phyloP scores from a whole-genome alignment of 352 stramenopile species.

The Stramenopiles sp. region DNA sequence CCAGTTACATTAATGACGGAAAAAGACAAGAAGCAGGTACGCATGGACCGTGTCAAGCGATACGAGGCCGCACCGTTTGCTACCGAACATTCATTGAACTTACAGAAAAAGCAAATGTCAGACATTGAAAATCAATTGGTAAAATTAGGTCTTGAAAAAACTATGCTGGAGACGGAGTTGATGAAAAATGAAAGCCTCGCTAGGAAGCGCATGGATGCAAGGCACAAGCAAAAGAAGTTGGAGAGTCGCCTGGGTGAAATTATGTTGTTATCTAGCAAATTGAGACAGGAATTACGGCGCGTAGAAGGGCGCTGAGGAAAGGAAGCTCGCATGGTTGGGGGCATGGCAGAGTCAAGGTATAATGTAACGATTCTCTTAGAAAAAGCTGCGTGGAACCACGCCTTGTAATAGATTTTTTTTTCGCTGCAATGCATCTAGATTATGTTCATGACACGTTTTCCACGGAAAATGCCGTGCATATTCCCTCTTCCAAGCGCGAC shows the following conservation, averaged over 20 bases:
- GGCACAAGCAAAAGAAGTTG: not conserved
- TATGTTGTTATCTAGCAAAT: not conserved
- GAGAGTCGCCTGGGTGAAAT: constrained; percentile 5
- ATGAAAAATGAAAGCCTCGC: constrained; percentile 6
- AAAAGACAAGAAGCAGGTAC: not conserved
- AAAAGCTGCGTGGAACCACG: too few relatives aligned
- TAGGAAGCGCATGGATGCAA: not conserved
- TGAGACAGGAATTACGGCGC: not conserved
- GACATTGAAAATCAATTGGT: constrained; percentile 7
- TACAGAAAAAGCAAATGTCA: constrained; percentile 3
- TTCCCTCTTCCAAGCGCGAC: too few relatives aligned
- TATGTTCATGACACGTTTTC: too few relatives aligned
- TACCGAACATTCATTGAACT: constrained; percentile 4
- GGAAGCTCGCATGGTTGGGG: too few relatives aligned
- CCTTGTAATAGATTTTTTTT: too few relatives aligned
- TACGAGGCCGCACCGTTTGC: not conserved
- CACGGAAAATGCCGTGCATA: too few relatives aligned
- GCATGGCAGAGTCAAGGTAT: too few relatives aligned
- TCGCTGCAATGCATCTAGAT: too few relatives aligned
- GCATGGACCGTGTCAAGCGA: not conserved
- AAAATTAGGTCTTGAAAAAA: constrained; percentile 10
- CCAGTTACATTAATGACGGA: not conserved
- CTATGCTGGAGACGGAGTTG: constrained; percentile 4
- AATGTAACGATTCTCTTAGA: too few relatives aligned
- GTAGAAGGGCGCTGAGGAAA: constrained; percentile 4